phyloP scores from a whole-genome alignment of 2,329 filamentous ascomycete species.

The Diaporthe caulivora region DNA sequence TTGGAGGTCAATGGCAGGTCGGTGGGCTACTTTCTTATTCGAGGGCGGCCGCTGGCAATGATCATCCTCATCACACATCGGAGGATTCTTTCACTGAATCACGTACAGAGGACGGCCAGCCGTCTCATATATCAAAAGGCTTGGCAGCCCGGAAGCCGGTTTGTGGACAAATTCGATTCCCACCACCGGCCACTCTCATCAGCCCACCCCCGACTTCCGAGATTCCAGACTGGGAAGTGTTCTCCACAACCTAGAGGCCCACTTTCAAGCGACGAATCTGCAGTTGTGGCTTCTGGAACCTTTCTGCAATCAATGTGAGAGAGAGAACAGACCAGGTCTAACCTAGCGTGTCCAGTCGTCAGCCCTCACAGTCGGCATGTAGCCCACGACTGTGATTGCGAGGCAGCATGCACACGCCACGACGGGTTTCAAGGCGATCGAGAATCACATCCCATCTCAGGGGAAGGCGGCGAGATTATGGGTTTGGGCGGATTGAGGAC shows the following conservation, averaged over 20 bases:
- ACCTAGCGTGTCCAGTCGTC: neutral
- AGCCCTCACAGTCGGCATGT: neutral
- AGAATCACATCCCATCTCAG: neutral
- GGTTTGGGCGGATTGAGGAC: neutral
- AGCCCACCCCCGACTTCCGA: slow-evolving; percentile 36
- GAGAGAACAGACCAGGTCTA: slow-evolving; percentile 12
- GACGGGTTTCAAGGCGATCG: neutral
- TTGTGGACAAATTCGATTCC: slow-evolving; percentile 26
- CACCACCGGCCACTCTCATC: slow-evolving; percentile 29
- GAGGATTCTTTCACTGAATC: neutral
- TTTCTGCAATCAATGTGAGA: slow-evolving; percentile 33
- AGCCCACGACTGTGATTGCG: neutral
- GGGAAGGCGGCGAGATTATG: slow-evolving; percentile 5
- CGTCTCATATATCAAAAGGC: slow-evolving; percentile 28
- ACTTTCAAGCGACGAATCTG: slow-evolving; percentile 2
- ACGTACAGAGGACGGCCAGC: neutral
- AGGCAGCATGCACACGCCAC: slow-evolving; percentile 2
- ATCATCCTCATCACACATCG: slow-evolving; percentile 23
- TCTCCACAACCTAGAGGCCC: slow-evolving; percentile 8
- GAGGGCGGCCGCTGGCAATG: slow-evolving; percentile 13
- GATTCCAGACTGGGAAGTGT: slow-evolving; percentile 16
- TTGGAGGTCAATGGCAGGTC: slow-evolving; percentile 20
- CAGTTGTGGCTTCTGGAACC: slow-evolving; percentile 30
- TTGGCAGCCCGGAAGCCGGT: slow-evolving; percentile 22
- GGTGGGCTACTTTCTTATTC: slow-evolving; percentile 7